These are phyloP conservation scores for Euphorbia tirucalli DNA, from an alignment of 345 rosid genomes.

Conservation along the genomic window DNA sequence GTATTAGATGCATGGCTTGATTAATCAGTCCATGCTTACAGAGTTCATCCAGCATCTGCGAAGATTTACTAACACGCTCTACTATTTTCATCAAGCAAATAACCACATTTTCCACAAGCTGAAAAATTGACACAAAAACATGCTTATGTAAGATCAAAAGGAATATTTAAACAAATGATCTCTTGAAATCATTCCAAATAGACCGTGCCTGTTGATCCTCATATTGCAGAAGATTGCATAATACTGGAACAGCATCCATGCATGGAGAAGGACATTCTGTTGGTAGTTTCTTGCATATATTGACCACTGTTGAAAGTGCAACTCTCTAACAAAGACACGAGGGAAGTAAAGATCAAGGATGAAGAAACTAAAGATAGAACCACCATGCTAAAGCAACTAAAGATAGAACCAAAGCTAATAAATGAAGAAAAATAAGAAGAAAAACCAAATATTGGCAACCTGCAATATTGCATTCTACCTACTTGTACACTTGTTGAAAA, in stretches of 20 bases:
- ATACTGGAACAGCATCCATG: conserved; percentile 80
- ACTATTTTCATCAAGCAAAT: conserved; percentile 77
- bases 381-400: no score
- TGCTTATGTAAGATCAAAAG: conserved; percentile 8
- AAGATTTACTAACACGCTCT: conserved; percentile 60
- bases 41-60: conserved; percentile 66
- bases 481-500: conserved; percentile 90
- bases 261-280: conserved; percentile 52
- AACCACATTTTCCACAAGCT: conserved; percentile 90
- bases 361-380: no score
- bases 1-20: conserved; percentile 62
- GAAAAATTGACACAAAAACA: conserved; percentile 26
- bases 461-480: conserved; percentile 2
- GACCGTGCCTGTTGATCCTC: conserved; percentile 76
- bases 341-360: conserved; percentile 3
- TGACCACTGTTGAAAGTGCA: conserved; percentile 84
- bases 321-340: conserved; percentile 58
- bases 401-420: background rate
- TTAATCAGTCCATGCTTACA: conserved; percentile 71
- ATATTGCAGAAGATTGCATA: conserved; percentile 83
- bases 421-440: conserved; percentile 1
- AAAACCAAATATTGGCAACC: background rate
- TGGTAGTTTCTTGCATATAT: conserved; percentile 84
- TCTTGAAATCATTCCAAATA: conserved; percentile 8
- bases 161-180: background rate